Percentiles rank a stretch among this genome's conserved stretches.
Evolutionary conservation across 805 yeast species (phyloP).

Genomic region (Cyberlindnera mississippiensis): DNA sequence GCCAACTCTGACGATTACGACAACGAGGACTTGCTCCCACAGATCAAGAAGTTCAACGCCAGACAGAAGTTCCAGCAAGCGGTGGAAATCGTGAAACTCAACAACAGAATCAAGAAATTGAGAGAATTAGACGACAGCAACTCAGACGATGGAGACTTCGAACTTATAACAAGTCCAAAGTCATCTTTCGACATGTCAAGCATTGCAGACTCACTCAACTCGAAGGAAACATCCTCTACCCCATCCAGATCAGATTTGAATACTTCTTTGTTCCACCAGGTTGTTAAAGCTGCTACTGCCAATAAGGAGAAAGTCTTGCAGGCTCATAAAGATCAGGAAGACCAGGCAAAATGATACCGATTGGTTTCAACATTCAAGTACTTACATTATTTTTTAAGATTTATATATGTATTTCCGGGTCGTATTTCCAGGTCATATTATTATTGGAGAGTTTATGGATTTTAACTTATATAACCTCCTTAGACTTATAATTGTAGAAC

Average conservation of each 20-base stretch:
- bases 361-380: too few relatives aligned
- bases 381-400: not conserved
- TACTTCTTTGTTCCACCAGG: conserved; percentile 60
- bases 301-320: conserved; percentile 33
- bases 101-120: conserved; percentile 72
- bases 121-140: conserved; percentile 54
- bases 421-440: too few relatives aligned
- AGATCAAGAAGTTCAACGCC: conserved; percentile 76
- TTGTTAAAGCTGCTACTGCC: conserved; percentile 63
- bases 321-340: conserved; percentile 6
- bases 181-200: conserved; percentile 20
- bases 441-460: too few relatives aligned
- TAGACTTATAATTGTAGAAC: too few relatives aligned
- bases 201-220: conserved; percentile 18
- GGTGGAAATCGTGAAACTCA: conserved; percentile 76
- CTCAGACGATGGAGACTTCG: conserved; percentile 29
- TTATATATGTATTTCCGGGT: too few relatives aligned
- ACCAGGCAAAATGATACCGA: not conserved
- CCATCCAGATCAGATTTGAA: conserved; percentile 30
- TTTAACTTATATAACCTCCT: too few relatives aligned
- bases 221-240: conserved; percentile 5
- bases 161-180: conserved; percentile 9
- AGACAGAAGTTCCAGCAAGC: conserved; percentile 82
- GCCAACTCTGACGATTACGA: conserved; percentile 41
- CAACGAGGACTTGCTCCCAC: conserved; percentile 69